Conservation (phyloP, 2,329 filamentous ascomycete genomes). For the Penicillium frequentans region DNA sequence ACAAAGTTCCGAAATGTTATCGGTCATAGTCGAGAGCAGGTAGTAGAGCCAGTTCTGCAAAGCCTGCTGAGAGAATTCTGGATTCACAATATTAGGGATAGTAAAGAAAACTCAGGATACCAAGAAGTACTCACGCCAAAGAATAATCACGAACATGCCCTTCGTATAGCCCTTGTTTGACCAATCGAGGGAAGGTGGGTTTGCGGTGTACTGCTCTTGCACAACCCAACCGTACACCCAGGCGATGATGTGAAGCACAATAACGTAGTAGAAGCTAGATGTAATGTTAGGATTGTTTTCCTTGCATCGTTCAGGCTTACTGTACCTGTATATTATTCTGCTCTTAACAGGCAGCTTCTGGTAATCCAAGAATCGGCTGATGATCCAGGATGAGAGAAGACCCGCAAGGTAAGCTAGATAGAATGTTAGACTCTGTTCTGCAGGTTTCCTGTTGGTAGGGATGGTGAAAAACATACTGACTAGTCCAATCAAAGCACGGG, state of each 20-base stretch:
- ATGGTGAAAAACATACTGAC: constrained; percentile 25
- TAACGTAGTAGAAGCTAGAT: constrained; percentile 47
- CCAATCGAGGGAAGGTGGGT: constrained; percentile 44
- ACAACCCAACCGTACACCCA: constrained; percentile 57
- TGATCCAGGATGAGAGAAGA: constrained; percentile 47
- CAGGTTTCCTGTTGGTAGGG: background rate
- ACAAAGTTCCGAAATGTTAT: constrained; percentile 54
- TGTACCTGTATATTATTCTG: constrained; percentile 40
- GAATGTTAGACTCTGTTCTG: background rate
- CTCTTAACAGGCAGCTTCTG: constrained; percentile 40
- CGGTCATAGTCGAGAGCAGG: constrained; percentile 55
- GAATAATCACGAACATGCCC: constrained; percentile 50
- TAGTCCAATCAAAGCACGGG: constrained; percentile 50
- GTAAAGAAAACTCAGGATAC: accelerated
- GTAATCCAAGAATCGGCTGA: constrained; percentile 49
- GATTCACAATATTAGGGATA: background rate
- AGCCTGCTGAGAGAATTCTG: constrained; percentile 50
- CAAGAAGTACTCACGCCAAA: constrained; percentile 40
- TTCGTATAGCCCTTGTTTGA: constrained; percentile 45
- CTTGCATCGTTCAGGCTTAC: background rate
- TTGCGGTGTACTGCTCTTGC: constrained; percentile 51
- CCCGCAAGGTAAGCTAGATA: constrained; percentile 37
- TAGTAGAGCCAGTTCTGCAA: constrained; percentile 60
- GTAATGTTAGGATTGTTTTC: background rate
- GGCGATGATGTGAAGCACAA: constrained; percentile 47